Conservation (phyloP, 2,329 filamentous ascomycete genomes). For the Ophiostoma piceae region DNA sequence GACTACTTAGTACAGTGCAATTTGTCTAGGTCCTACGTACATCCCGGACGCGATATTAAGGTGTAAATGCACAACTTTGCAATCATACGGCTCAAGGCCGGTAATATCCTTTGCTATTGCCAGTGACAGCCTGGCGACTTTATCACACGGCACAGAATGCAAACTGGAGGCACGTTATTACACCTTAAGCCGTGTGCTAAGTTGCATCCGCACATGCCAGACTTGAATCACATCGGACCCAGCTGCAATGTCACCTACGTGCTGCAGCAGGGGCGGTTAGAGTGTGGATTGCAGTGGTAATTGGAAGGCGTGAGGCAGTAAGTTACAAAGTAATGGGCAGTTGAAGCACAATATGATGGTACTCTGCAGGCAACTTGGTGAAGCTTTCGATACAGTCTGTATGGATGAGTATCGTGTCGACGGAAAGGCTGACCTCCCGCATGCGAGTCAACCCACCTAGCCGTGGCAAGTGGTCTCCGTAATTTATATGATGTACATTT, state of each 20-base stretch:
- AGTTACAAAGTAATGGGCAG: too few relatives aligned
- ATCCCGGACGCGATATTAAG: not conserved
- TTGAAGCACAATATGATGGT: too few relatives aligned
- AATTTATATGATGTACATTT: not conserved
- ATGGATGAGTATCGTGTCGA: not conserved
- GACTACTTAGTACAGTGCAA: not conserved
- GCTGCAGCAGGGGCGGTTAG: not conserved
- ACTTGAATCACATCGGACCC: not conserved
- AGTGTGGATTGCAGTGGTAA: not conserved
- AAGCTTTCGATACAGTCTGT: too few relatives aligned
- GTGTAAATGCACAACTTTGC: not conserved
- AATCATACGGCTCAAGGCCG: not conserved
- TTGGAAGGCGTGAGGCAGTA: too few relatives aligned
- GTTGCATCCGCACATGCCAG: conserved; percentile 13
- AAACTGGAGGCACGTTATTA: conserved; percentile 11
- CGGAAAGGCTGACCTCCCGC: not conserved
- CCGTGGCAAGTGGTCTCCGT: not conserved
- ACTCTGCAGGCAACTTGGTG: too few relatives aligned
- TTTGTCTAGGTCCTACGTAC: not conserved
- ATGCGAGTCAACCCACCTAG: not conserved
- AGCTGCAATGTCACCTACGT: not conserved
- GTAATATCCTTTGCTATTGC: not conserved
- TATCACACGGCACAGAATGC: not conserved
- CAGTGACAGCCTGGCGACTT: not conserved
- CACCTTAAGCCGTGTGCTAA: conserved; percentile 17